Conservation (phyloP, 2,329 filamentous ascomycete genomes). For the Penicillium sumatraense region DNA sequence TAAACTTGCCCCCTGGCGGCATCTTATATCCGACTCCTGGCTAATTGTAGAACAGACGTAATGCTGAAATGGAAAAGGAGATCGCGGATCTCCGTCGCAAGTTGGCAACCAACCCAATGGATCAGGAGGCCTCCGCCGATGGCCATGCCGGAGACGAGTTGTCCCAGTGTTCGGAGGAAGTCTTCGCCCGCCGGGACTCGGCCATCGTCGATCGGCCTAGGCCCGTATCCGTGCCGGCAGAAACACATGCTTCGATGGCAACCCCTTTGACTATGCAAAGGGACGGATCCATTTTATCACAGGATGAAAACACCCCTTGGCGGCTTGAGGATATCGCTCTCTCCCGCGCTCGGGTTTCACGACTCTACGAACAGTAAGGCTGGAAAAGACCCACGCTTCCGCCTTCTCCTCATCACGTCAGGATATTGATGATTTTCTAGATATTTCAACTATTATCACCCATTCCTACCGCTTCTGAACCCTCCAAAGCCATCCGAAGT, state of each 20-base stretch:
- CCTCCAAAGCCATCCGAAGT: conserved; percentile 58
- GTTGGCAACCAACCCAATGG: conserved; percentile 38
- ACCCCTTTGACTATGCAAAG: conserved; percentile 39
- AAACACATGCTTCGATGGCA: conserved; percentile 36
- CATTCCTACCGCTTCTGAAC: conserved; percentile 66
- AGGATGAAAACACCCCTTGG: conserved; percentile 47
- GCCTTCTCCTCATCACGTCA: conserved; percentile 32
- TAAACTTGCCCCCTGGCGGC: conserved; percentile 13
- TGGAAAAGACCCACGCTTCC: conserved; percentile 5
- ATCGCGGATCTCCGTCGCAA: conserved; percentile 54
- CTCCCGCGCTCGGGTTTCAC: conserved; percentile 42
- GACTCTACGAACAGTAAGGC: conserved; percentile 50
- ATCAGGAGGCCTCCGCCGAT: conserved; percentile 31
- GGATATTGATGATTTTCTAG: conserved; percentile 39
- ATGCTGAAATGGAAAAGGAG: conserved; percentile 66
- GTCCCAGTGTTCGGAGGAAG: conserved; percentile 41
- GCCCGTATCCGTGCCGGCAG: conserved; percentile 40
- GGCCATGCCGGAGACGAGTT: conserved; percentile 34
- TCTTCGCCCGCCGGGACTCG: conserved; percentile 36
- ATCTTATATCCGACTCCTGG: not conserved
- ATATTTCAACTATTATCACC: conserved; percentile 67
- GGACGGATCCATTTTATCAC: conserved; percentile 40
- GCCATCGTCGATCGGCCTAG: conserved; percentile 32
- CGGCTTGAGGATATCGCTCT: conserved; percentile 54
- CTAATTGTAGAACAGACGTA: conserved; percentile 50